A percentile compares a stretch with the other conserved stretches of the same genome.
Conservation (phyloP, 164 flowering plant species). For the Vitis riparia region DNA sequence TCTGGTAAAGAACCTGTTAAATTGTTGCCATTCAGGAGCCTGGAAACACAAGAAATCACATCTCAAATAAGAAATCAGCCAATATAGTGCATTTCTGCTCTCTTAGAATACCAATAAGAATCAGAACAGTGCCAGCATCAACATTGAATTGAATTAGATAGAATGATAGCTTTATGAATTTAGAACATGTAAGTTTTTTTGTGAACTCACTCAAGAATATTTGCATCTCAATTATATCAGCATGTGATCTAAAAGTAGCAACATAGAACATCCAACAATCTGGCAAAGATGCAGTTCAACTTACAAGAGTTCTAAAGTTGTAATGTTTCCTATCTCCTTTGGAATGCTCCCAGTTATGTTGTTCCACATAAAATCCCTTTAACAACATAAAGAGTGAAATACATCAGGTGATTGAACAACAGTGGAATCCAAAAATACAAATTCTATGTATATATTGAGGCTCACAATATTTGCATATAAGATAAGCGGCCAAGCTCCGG, state of each 20-base stretch:
- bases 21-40: constrained; percentile 80
- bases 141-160: neutral
- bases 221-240: neutral
- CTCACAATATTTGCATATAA: constrained; percentile 75
- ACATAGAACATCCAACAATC: no score
- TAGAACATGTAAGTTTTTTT: no score
- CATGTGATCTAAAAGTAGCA: neutral
- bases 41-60: constrained; percentile 22
- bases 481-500: constrained; percentile 74
- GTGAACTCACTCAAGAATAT: neutral
- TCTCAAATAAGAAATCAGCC: neutral
- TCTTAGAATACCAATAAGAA: neutral
- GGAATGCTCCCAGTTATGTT: constrained; percentile 79
- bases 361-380: constrained; percentile 96
- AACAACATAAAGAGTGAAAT: constrained; percentile 9
- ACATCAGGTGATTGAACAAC: constrained; percentile 4
- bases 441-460: neutral
- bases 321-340: constrained; percentile 81
- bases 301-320: constrained; percentile 74
- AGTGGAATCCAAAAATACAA: neutral
- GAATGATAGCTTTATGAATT: neutral
- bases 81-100: neutral
- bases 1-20: constrained; percentile 77
- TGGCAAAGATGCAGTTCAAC: constrained; percentile 23
- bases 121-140: neutral